phyloP scores from a whole-genome alignment of 495 filamentous ascomycete genomes.

The Xylaria intraflava region DNA sequence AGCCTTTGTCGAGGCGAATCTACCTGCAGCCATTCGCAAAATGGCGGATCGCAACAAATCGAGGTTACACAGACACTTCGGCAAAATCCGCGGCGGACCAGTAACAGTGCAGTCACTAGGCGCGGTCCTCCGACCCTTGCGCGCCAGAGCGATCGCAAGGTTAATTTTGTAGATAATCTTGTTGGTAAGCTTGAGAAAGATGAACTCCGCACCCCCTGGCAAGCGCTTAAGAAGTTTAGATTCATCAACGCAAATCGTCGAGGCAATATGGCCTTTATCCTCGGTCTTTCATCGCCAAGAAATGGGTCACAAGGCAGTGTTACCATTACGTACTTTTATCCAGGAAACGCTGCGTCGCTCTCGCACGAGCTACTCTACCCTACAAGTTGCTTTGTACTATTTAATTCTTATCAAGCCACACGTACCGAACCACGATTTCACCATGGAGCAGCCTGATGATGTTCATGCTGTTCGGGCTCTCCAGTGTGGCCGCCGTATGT shows the following conservation, averaged over 20 bases:
- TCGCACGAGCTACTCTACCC: conserved; percentile 90
- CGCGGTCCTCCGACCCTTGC: conserved; percentile 72
- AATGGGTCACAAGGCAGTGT: conserved; percentile 57
- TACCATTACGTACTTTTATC: conserved; percentile 91
- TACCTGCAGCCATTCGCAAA: conserved; percentile 7
- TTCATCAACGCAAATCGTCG: conserved; percentile 94
- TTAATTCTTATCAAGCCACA: conserved; percentile 88
- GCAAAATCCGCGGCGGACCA: conserved; percentile 77
- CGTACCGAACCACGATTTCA: conserved; percentile 74
- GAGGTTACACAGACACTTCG: conserved; percentile 44
- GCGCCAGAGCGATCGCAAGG: conserved; percentile 88
- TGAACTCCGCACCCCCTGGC: conserved; percentile 14
- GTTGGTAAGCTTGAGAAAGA: conserved; percentile 72
- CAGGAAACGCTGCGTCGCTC: conserved; percentile 94
- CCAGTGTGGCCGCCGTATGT: conserved; percentile 97
- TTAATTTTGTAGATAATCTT: conserved; percentile 93
- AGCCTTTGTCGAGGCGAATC: conserved; percentile 6
- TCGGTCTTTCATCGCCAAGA: conserved; percentile 53
- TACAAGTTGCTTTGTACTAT: conserved; percentile 96
- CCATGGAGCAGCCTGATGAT: conserved; percentile 78
- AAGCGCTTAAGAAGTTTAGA: conserved; percentile 53
- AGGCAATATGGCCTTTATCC: conserved; percentile 90
- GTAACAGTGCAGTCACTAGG: conserved; percentile 43
- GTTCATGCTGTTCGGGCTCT: conserved; percentile 68
- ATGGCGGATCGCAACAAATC: conserved; percentile 16